Evolutionary conservation across 176 grass and related monocot genomes (phyloP), one percentile per base, ranked within the genome.

Genomic region (Oryza meridionalis): DNA sequence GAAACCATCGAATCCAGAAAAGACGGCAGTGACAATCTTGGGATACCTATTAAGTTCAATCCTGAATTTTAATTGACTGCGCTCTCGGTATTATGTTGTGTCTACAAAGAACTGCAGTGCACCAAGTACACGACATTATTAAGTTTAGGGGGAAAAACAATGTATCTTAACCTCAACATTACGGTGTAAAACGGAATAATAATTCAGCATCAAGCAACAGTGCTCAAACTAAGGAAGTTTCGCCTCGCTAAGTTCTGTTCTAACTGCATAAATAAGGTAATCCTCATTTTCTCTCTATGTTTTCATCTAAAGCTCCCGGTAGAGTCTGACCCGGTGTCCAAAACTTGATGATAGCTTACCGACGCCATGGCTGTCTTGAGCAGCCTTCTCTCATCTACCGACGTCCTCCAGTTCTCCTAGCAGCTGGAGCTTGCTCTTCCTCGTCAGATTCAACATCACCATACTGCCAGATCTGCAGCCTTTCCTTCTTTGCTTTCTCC

Each of bases 371-470:
- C 47, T 77, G n/a, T 25, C 73, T 19, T 67, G 31, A 44, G 31
- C 65, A 55, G 38, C 38, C 24, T 71, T 37, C 35, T 37, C 9
- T 58, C 61, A 17, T 83, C 83, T 92, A 92, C 73, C 88, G 83
- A 72, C 93, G 93, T 6, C 90, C 82, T 66, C 61, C 90, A 43
- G 88, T 72, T 70, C 86, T 90, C 85, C 85, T 92, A 33, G 75
- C 71, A 59, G 88, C 87, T 65, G 89, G 90, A 49, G 93, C 85
- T 66, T 81, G 67, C 14, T 95, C 93, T 3, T 95, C 93, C 4
- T 95, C 93, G 10, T 94, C 93, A 0, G 93, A 95, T 51, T 92
- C 84, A 0, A 92, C 88, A 50, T 95, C 93, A 11, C 93, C 93
- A 0, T 95, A 92, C 44, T 86, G 82, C 93, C 93, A 95, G 21